These are phyloP conservation scores for Venturia oleaginea DNA, from an alignment of 2,329 filamentous ascomycete species.

Conservation along the genomic window DNA sequence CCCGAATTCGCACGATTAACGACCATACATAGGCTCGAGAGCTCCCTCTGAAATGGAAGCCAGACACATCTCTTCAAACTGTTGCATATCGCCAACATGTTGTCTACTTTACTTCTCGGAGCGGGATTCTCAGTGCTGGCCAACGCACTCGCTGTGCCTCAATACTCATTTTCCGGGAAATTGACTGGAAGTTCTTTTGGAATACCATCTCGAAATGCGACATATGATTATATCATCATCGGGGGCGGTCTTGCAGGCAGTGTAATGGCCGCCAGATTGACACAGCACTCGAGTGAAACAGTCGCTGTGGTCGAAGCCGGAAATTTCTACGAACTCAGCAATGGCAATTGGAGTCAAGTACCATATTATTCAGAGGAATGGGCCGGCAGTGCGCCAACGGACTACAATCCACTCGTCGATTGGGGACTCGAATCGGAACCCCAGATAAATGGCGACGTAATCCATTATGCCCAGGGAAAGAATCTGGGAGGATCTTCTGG, in stretches of 20 bases:
- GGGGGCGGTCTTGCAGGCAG: slow-evolving; percentile 45
- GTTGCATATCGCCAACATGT: not conserved
- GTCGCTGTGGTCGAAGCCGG: slow-evolving; percentile 16
- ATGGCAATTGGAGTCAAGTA: slow-evolving; percentile 20
- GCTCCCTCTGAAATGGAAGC: not conserved
- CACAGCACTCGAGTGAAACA: slow-evolving; percentile 25
- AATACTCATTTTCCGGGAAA: not conserved
- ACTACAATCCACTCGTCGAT: slow-evolving; percentile 22
- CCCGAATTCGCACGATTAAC: not conserved
- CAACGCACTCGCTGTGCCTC: not conserved
- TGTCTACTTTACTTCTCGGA: not conserved
- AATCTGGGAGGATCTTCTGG: slow-evolving; percentile 19
- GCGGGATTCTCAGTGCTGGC: not conserved
- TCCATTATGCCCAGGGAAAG: slow-evolving; percentile 23
- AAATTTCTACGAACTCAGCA: slow-evolving; percentile 22
- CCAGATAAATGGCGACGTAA: slow-evolving; percentile 18
- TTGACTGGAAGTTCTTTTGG: slow-evolving; percentile 20
- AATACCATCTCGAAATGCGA: slow-evolving; percentile 19
- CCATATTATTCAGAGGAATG: slow-evolving; percentile 17
- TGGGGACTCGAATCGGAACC: slow-evolving; percentile 22
- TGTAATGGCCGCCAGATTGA: slow-evolving; percentile 42
- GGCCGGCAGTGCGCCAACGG: slow-evolving; percentile 16
- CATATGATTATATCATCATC: slow-evolving; percentile 34
- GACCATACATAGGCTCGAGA: not conserved
- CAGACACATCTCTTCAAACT: not conserved